Base-by-base conservation (phyloP, 805 yeast species). In the Hagleromyces aurorensis region DNA sequence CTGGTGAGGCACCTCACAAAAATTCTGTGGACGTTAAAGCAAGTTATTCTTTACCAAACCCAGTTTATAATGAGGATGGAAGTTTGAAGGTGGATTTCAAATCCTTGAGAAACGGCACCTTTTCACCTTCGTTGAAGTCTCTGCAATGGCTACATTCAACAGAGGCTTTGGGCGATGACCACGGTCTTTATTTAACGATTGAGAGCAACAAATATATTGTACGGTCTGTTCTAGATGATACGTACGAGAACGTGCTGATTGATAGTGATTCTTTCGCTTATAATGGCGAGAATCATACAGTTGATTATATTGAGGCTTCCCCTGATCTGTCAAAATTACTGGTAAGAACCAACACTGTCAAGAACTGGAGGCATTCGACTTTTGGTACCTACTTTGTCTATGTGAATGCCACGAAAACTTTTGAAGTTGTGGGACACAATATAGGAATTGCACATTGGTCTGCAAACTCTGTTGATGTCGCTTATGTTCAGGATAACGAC, bases 401-500 rank as follows among this genome's bases (percentile, higher is more conserved):
- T 30, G 57, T 65, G 32, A 53, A 62, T 20, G 45, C 40, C 1
- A 34, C 43, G 2, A 30, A 40, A 13, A 26, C 26, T 4, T 41
- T 65, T 12, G 33, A 38, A 2, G 46, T 61, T 14, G 36, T 55
- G 14, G 51, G 51, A 15, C 53, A 53, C 17, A 46, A 53, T 22
- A 43, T 64, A 11, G 52, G 78, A 0, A 37, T 71, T 16, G 82
- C 84, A 0, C 50, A 62, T 29, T 84, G 91, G 80, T 70, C 91
- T 4, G 93, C 96, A 19, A 65, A 70, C 13, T 84, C 93, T 0
- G 50, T 58, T 6, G 59, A 67, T 23, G 55, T 85, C 29, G 78
- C 89, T 0, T 83, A 69, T 45, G 83, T 85, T 3, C 56, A 63
- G 34, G 70, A 78, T 8, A 78, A 81, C 55, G 75, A 85, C 47